These are phyloP conservation scores for Flaveria bidentis DNA, from an alignment of 129 eudicot genomes.

Conservation along the genomic window DNA sequence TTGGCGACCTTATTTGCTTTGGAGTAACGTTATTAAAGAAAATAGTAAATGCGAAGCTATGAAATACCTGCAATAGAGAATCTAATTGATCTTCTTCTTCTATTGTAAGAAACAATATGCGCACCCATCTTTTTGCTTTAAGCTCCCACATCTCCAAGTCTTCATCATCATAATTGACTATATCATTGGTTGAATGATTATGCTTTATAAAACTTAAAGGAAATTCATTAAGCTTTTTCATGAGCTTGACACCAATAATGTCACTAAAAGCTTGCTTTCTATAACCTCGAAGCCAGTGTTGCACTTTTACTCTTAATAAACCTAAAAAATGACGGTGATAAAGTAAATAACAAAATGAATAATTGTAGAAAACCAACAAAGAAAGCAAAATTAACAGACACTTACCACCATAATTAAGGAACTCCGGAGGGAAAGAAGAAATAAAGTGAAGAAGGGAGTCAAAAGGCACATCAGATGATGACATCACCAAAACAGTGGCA, in stretches of 20 bases:
- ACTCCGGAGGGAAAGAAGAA: conserved; percentile 80
- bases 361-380: background rate
- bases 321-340: conserved; percentile 45
- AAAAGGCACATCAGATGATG: conserved; percentile 62
- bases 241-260: conserved; percentile 35
- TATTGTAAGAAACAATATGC: conserved; percentile 59
- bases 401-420: conserved; percentile 75
- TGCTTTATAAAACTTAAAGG: conserved; percentile 49
- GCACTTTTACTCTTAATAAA: conserved; percentile 54
- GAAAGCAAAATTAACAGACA: background rate
- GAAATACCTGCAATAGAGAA: conserved; percentile 55
- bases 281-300: conserved; percentile 64
- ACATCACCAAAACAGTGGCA: conserved; percentile 64
- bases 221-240: conserved; percentile 56
- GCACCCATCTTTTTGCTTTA: conserved; percentile 87
- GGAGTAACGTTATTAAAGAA: background rate
- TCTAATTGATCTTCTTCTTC: conserved; percentile 55
- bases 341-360: background rate
- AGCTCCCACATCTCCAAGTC: conserved; percentile 75
- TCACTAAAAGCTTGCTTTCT: conserved; percentile 26
- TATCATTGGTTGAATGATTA: conserved; percentile 33
- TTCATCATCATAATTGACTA: conserved; percentile 68
- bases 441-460: conserved; percentile 74
- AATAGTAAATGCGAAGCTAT: conserved; percentile 12
- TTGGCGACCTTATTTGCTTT: no score